Conservation (phyloP, 1,284 basidiomycete species). For the Ceratorhiza oryzae-sativae region DNA sequence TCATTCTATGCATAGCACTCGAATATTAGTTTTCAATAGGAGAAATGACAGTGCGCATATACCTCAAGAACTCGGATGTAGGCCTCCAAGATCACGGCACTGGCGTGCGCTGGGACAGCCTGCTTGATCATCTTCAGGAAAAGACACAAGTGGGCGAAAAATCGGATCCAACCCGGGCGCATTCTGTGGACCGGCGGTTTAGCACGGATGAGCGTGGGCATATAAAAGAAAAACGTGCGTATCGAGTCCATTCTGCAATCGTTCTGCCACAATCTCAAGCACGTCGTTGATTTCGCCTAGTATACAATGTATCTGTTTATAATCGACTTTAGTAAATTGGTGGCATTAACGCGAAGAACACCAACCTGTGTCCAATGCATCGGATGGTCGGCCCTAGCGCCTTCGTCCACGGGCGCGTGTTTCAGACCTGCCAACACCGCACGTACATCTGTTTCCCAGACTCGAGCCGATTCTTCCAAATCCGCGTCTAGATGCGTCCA, state of each 20-base stretch:
- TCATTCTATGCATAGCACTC: no score
- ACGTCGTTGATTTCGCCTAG: conserved; percentile 51
- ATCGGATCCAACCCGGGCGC: conserved; percentile 64
- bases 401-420: conserved; percentile 27
- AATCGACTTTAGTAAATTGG: conserved; percentile 52
- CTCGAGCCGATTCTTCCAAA: conserved; percentile 48
- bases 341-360: no score
- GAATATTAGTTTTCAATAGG: no score
- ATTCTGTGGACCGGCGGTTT: conserved; percentile 45
- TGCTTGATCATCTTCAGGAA: conserved; percentile 85
- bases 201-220: not conserved
- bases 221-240: not conserved
- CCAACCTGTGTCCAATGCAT: conserved; percentile 36
- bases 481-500: conserved; percentile 48
- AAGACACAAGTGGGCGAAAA: conserved; percentile 95
- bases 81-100: conserved; percentile 84
- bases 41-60: no score
- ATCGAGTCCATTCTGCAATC: conserved; percentile 5
- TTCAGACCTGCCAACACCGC: not conserved
- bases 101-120: conserved; percentile 72
- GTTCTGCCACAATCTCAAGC: conserved; percentile 44
- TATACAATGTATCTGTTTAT: conserved; percentile 84
- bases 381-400: conserved; percentile 20
- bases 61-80: conserved; percentile 91
- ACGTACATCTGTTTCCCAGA: conserved; percentile 45